A percentile compares a stretch with the other conserved stretches of the same genome.
These are phyloP conservation scores for Tuber magnatum DNA, from an alignment of 495 filamentous ascomycete genomes.

Conservation along the genomic window DNA sequence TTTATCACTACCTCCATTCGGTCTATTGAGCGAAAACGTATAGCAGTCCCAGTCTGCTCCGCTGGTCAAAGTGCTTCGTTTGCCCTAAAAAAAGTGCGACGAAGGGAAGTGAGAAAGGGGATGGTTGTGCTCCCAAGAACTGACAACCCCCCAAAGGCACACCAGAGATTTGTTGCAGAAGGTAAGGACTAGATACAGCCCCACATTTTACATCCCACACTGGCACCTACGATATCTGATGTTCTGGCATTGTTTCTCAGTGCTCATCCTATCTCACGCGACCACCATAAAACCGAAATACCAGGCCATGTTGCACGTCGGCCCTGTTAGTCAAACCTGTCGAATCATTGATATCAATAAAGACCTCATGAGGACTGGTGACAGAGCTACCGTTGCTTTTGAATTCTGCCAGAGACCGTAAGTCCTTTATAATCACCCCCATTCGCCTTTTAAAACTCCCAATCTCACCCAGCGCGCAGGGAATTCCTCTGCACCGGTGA, in stretches of 20 bases:
- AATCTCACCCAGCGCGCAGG: slow-evolving; percentile 10
- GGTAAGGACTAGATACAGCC: slow-evolving; percentile 47
- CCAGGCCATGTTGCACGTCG: slow-evolving; percentile 97
- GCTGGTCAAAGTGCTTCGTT: slow-evolving; percentile 92
- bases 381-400: slow-evolving; percentile 86
- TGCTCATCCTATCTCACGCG: slow-evolving; percentile 88
- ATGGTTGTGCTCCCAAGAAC: slow-evolving; percentile 92
- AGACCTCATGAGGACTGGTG: slow-evolving; percentile 89
- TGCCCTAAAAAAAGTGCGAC: slow-evolving; percentile 71
- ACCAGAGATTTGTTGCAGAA: slow-evolving; percentile 89
- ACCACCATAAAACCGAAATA: slow-evolving; percentile 99
- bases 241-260: slow-evolving; percentile 44
- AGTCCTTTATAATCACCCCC: slow-evolving; percentile 11
- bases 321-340: slow-evolving; percentile 90
- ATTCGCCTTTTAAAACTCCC: background rate
- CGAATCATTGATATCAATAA: slow-evolving; percentile 96
- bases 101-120: slow-evolving; percentile 94
- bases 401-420: slow-evolving; percentile 83
- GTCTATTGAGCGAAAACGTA: slow-evolving; percentile 91
- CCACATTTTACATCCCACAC: background rate
- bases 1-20: slow-evolving; percentile 86
- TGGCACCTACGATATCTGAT: background rate
- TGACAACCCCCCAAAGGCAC: slow-evolving; percentile 69
- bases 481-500: slow-evolving; percentile 88
- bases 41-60: slow-evolving; percentile 77